Base-by-base conservation (phyloP, 495 filamentous ascomycete species). In the Penicillium malachiteum region DNA sequence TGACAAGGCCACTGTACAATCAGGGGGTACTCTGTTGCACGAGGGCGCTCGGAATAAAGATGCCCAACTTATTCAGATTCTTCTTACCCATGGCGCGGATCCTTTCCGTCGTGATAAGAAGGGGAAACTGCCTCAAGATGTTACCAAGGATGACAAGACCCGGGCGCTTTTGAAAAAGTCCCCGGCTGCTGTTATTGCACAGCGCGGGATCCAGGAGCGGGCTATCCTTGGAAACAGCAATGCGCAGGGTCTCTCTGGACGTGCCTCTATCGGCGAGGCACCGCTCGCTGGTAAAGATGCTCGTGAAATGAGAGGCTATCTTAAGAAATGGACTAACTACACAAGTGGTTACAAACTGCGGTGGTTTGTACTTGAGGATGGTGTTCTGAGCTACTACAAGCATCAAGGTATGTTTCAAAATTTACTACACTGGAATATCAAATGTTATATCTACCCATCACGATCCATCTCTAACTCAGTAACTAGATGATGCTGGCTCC, bases 251-350 rank as follows among this genome's bases (percentile, higher is more conserved):
- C 77, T 81, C 7, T 67, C 81, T 3, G 75, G 77, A 7, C 77
- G 81, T 40, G 75, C 76, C 0, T 73, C 69, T 4, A 67, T 78
- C 31, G 80, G 83, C 14, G 89, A 95, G 58, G 77, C 79, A 30
- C 70, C 77, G 8, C 73, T 91, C 51, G 86, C 86, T 41, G 85
- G 87, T 7, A 94, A 92, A 59, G 94, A 98, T 56, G 85, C 87
- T 9, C 84, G 92, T 42, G 94, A 97, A 69, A 97, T 97, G 91
- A 96, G 92, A 73, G 94, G 94, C 8, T 98, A 97, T 68, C 76
- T 98, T 53, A 96, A 96, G 70, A 98, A 98, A 66, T 98, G 94
- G 94, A 97, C 94, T 17, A 98, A 98, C 63, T 98, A 98, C 69
- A 91, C 92, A 8, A 90, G 85, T 64, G 94, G 94, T 4, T 97